Base-by-base conservation (phyloP, 1,139 yeast species). In the Sugiyamaella paludigena region DNA sequence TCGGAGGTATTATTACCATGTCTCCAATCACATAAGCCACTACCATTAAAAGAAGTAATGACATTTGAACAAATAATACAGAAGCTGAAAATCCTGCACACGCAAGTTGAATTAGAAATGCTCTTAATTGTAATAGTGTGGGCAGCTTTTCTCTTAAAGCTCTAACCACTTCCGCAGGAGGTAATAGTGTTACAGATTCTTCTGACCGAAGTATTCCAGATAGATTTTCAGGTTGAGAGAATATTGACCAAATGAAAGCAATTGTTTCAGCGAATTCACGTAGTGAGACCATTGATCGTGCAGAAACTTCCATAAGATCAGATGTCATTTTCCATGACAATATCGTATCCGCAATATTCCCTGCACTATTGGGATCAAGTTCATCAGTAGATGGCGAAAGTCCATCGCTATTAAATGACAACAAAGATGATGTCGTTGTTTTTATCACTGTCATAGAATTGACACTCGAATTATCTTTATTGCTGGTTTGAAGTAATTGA, bases 311-410 rank as follows among this genome's bases (percentile, higher is more conserved):
- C 31, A 62, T 43, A 13, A 62, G 45, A 27, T 61, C 64, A 10
- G 61, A 51, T 7, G 65, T 56, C 65, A 61, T 62, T 48, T 55
- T 48, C 66, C 66, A 62, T 1, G 65, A 61, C 34, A 61, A 46
- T 4, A 58, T 54, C 2, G 63, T 57, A 4, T 64, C 65, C n/a
- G 53, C 47, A 13, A 61, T 57, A 13, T 59, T 45, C 12, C 60
- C 61, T 1, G 62, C 61, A 9, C 61, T 44, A 10, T 35, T 32
- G 4, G 62, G 62, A 2, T 62, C 63, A 11, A 30, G 24, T 19
- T 19, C 24, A 19, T 5, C 24, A 19, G 24, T 3, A 19, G 24
- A 19, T 19, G 24, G 5, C 24, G 5, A 19, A 19, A 19, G 24
- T 19, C 24, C 24, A 19, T 19, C 24, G 5, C 24, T 19, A 19